These are phyloP conservation scores for Neurospora crassa DNA, from an alignment of 2,329 filamentous ascomycete genomes.

Conservation along the genomic window DNA sequence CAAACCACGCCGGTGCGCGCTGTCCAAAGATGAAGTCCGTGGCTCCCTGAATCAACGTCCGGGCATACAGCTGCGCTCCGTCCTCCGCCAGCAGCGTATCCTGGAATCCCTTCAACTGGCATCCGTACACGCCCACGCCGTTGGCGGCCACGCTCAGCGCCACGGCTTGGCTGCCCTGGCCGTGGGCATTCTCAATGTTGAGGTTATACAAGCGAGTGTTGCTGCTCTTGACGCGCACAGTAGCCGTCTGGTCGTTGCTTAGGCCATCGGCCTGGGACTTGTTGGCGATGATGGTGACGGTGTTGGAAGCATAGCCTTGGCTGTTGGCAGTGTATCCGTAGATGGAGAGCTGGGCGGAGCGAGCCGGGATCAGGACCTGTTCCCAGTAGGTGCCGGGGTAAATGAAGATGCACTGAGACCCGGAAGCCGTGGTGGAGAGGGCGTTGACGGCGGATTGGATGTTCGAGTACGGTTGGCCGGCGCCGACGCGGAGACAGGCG, in stretches of 20 bases:
- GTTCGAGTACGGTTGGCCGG: constrained; percentile 9
- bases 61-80: constrained; percentile 38
- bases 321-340: constrained; percentile 47
- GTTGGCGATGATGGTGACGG: constrained; percentile 41
- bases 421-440: constrained; percentile 40
- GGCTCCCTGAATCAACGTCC: constrained; percentile 34
- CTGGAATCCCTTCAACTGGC: constrained; percentile 36
- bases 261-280: constrained; percentile 35
- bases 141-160: constrained; percentile 34
- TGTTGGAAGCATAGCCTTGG: constrained; percentile 42
- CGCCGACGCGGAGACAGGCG: constrained; percentile 17
- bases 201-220: constrained; percentile 55
- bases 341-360: constrained; percentile 38
- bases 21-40: constrained; percentile 43
- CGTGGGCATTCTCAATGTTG: constrained; percentile 38
- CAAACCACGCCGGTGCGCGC: constrained; percentile 33
- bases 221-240: constrained; percentile 33
- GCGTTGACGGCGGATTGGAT: constrained; percentile 49
- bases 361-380: constrained; percentile 43
- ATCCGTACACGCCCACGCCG: constrained; percentile 36
- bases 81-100: constrained; percentile 38
- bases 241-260: constrained; percentile 43
- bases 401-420: constrained; percentile 53
- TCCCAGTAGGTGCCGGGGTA: constrained; percentile 50
- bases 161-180: constrained; percentile 37